phyloP scores from a whole-genome alignment of 2,329 filamentous ascomycete species.

The Beauveria asiatica region DNA sequence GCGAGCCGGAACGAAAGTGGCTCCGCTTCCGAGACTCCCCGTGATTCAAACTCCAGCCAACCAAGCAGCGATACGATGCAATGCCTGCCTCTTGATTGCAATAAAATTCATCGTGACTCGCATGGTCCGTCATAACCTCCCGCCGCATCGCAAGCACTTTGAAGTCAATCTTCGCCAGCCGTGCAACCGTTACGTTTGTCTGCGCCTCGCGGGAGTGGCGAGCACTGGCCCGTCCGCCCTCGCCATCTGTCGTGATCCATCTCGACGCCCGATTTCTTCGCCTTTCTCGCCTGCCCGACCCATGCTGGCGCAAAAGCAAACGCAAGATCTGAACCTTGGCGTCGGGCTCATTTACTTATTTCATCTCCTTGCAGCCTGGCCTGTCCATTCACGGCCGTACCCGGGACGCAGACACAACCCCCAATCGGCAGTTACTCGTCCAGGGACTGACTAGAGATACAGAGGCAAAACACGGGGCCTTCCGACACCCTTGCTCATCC shows the following conservation, averaged over 20 bases:
- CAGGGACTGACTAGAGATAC: background rate
- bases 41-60: background rate
- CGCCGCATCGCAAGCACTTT: background rate
- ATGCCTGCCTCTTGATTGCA: background rate
- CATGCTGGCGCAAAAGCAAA: background rate
- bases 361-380: background rate
- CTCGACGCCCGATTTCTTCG: background rate
- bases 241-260: conserved; percentile 4
- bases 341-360: background rate
- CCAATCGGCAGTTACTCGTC: conserved; percentile 3
- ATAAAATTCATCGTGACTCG: background rate
- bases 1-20: conserved; percentile 5
- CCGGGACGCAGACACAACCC: background rate
- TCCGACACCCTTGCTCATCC: conserved; percentile 5
- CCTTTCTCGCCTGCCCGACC: background rate
- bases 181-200: background rate
- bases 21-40: background rate
- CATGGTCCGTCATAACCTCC: background rate
- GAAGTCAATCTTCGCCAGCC: background rate
- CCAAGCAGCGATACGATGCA: background rate
- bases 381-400: background rate
- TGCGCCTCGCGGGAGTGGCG: background rate
- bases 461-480: background rate
- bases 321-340: background rate
- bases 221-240: background rate